phyloP scores from a whole-genome alignment of 805 yeast genomes.

The Metschnikowia peoriensis region DNA sequence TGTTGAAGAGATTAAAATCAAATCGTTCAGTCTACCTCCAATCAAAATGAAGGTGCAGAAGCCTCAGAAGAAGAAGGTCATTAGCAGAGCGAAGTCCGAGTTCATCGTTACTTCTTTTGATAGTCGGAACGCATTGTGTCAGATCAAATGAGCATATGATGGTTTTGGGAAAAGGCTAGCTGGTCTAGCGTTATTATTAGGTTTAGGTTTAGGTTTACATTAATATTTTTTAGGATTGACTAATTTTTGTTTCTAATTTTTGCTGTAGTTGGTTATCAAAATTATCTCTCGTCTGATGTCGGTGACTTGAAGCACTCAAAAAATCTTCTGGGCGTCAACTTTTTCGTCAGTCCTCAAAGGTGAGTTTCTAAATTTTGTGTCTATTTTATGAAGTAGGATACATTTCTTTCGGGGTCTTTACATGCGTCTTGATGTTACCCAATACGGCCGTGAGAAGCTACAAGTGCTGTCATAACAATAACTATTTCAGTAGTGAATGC shows the following conservation, averaged over 20 bases:
- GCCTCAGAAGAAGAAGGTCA: conserved; percentile 7
- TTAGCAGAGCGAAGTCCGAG: conserved; percentile 11
- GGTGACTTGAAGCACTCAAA: neutral
- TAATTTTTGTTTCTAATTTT: no score
- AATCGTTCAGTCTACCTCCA: conserved; percentile 9
- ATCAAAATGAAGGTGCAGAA: conserved; percentile 16
- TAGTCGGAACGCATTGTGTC: conserved; percentile 26
- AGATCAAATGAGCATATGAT: conserved; percentile 6
- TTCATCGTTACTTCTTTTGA: conserved; percentile 38
- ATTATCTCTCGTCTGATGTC: no score
- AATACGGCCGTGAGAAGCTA: no score
- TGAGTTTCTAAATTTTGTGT: no score
- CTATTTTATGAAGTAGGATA: no score
- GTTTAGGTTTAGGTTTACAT: neutral
- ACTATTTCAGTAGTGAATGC: no score
- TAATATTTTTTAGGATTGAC: neutral
- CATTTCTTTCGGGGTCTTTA: no score
- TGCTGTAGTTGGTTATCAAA: no score
- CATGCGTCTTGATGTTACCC: no score
- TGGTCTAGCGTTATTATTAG: conserved; percentile 7
- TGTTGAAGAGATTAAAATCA: conserved; percentile 12
- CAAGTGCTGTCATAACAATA: no score
- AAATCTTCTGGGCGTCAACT: no score
- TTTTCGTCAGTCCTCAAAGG: no score
- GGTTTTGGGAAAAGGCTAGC: conserved; percentile 8